A percentile compares a stretch with the other conserved stretches of the same genome.
phyloP scores from a whole-genome alignment of 495 filamentous ascomycete species.

The Xylaria longipes region DNA sequence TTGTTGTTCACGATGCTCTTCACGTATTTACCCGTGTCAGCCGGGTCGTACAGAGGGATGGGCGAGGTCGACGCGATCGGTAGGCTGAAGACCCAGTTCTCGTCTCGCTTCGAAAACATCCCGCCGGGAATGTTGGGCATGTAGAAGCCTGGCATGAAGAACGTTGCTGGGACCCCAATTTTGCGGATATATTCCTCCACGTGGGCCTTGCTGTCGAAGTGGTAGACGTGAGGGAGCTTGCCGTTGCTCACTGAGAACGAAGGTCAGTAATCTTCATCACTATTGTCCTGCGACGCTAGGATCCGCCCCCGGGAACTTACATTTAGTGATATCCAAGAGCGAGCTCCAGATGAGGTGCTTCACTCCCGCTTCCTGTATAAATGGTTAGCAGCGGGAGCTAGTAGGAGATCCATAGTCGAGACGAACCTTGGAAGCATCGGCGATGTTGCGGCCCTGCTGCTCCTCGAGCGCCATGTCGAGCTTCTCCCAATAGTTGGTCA shows the following conservation, averaged over 20 bases:
- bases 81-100: conserved; percentile 50
- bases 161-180: conserved; percentile 57
- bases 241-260: conserved; percentile 48
- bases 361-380: conserved; percentile 45
- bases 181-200: conserved; percentile 63
- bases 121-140: conserved; percentile 58
- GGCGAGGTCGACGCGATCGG: conserved; percentile 46
- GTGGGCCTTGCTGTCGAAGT: conserved; percentile 68
- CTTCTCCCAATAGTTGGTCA: conserved; percentile 65
- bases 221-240: conserved; percentile 56
- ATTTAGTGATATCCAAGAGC: conserved; percentile 30
- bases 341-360: conserved; percentile 62
- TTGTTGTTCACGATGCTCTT: conserved; percentile 54
- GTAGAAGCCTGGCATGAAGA: conserved; percentile 64
- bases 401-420: background rate
- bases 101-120: conserved; percentile 40
- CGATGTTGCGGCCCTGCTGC: conserved; percentile 63
- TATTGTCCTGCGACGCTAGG: background rate
- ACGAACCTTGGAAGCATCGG: conserved; percentile 56
- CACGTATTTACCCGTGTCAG: conserved; percentile 64
- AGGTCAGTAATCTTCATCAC: background rate
- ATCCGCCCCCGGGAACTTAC: conserved; percentile 2
- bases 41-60: conserved; percentile 61
- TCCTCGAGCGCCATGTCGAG: conserved; percentile 57
- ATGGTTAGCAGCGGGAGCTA: conserved; percentile 6